Evolutionary conservation across 192 early-diverging fungal genomes (phyloP).

Genomic region (Coemansia sp.): DNA sequence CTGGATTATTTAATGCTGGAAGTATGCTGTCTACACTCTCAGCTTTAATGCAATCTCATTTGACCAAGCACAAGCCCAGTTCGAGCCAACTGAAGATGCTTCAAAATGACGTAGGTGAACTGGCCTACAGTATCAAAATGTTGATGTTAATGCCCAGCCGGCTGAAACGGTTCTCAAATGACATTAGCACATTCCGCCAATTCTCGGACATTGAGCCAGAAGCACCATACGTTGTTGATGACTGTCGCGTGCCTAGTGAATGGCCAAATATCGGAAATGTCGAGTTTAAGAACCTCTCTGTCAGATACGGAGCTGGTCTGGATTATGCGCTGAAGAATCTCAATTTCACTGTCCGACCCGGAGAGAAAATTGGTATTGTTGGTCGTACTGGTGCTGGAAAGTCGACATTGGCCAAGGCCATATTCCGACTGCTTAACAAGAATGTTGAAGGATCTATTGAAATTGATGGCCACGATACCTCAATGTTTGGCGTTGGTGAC

Average conservation of each 20-base stretch:
- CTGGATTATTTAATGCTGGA: conserved; percentile 52
- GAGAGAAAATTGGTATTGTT: conserved; percentile 67
- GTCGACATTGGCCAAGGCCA: conserved; percentile 59
- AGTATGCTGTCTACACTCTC: conserved; percentile 1
- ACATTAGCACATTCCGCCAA: conserved; percentile 59
- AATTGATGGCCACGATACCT: conserved; percentile 75
- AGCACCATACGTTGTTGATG: conserved; percentile 34
- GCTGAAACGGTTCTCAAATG: not conserved
- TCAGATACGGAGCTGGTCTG: conserved; percentile 62
- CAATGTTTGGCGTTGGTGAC: conserved; percentile 58
- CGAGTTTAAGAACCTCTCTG: conserved; percentile 57
- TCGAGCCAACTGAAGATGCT: not conserved
- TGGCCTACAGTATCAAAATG: not conserved
- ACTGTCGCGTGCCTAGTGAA: conserved; percentile 32
- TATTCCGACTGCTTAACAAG: conserved; percentile 69
- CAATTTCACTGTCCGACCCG: conserved; percentile 59
- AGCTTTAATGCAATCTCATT: conserved; percentile 25
- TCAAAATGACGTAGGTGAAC: not conserved
- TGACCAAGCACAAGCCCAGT: not conserved
- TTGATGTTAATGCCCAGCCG: not conserved
- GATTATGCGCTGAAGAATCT: conserved; percentile 64
- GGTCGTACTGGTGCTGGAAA: conserved; percentile 82
- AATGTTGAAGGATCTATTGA: conserved; percentile 56
- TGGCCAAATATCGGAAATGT: conserved; percentile 70
- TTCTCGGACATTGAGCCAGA: conserved; percentile 57